phyloP scores from a whole-genome alignment of 768 basidiomycete genomes.

The Tricholoma furcatifolium region DNA sequence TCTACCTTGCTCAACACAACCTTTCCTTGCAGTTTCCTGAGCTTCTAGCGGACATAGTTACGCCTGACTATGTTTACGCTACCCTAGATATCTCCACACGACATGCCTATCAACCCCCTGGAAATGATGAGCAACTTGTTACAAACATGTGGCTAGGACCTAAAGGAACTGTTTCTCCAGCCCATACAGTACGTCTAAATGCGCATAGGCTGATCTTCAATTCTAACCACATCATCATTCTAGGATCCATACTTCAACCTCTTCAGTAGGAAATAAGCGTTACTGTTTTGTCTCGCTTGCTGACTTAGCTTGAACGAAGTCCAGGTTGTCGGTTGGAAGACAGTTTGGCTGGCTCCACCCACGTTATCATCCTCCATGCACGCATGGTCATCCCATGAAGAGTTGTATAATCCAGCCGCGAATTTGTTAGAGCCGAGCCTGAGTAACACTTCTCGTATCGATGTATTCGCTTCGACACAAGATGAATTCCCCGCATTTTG shows the following conservation, averaged over 20 bases:
- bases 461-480: constrained; percentile 59
- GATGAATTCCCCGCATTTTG: constrained; percentile 51
- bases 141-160: constrained; percentile 87
- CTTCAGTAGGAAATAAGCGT: constrained; percentile 53
- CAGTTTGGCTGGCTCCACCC: constrained; percentile 90
- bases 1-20: constrained; percentile 92
- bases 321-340: constrained; percentile 87
- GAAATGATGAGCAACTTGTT: constrained; percentile 61
- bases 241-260: constrained; percentile 95
- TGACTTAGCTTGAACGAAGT: constrained; percentile 40
- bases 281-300: not conserved
- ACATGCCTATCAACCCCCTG: constrained; percentile 61
- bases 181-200: constrained; percentile 66
- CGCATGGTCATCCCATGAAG: constrained; percentile 35
- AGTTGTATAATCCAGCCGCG: constrained; percentile 34
- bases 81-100: constrained; percentile 44
- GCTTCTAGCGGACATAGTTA: constrained; percentile 67
- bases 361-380: constrained; percentile 55
- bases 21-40: constrained; percentile 82
- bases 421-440: constrained; percentile 46
- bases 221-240: not conserved
- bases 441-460: constrained; percentile 80
- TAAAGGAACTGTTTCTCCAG: constrained; percentile 75
- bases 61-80: constrained; percentile 91
- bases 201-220: constrained; percentile 7